phyloP scores from a whole-genome alignment of 2,329 filamentous ascomycete species.

The Ophidiomyces ophidiicola region DNA sequence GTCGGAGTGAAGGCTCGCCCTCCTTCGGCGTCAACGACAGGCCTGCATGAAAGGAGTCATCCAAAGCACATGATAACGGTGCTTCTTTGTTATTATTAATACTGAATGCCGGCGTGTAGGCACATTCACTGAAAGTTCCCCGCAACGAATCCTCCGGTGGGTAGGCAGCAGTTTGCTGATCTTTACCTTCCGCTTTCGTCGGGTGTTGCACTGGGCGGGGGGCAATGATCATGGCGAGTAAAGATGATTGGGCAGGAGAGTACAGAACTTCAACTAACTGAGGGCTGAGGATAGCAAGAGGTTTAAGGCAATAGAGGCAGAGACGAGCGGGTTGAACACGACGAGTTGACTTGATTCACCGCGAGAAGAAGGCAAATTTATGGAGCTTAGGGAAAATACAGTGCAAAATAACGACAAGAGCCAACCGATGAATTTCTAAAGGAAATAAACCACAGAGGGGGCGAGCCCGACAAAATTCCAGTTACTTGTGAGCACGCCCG shows the following conservation, averaged over 20 bases:
- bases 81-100: slow-evolving; percentile 37
- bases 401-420: neutral
- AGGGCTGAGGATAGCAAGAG: slow-evolving; percentile 5
- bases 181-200: slow-evolving; percentile 17
- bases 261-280: slow-evolving; percentile 3
- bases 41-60: slow-evolving; percentile 16
- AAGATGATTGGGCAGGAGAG: slow-evolving; percentile 7
- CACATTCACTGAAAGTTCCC: slow-evolving; percentile 52
- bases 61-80: slow-evolving; percentile 20
- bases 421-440: neutral
- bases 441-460: neutral
- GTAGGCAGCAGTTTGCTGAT: slow-evolving; percentile 18
- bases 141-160: slow-evolving; percentile 43
- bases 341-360: too few species aligned
- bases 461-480: neutral
- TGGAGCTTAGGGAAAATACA: too few species aligned
- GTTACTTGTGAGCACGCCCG: too few species aligned
- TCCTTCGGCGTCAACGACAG: slow-evolving; percentile 11
- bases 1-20: slow-evolving; percentile 12
- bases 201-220: slow-evolving; percentile 5
- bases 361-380: neutral
- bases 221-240: slow-evolving; percentile 4
- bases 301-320: slow-evolving; percentile 8
- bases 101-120: slow-evolving; percentile 45
- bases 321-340: slow-evolving; percentile 8